Evolutionary conservation across 768 basidiomycete species (phyloP).

Genomic region (Lactarius sp.): DNA sequence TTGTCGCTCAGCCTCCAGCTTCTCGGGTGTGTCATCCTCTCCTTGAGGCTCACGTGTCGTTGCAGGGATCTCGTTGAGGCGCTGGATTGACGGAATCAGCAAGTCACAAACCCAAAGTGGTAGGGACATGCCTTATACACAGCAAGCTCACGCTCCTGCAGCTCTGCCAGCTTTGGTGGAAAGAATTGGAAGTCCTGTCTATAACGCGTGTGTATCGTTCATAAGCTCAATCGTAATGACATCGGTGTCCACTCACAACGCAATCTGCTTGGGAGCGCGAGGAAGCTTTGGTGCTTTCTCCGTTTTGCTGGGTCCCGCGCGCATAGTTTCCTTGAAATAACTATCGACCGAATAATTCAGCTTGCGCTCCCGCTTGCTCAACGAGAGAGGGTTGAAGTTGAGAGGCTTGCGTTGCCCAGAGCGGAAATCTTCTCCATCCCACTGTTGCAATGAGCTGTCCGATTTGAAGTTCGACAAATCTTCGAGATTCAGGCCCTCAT

Average conservation of each 20-base stretch:
- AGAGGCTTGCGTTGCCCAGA: conserved; percentile 65
- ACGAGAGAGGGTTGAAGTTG: conserved; percentile 72
- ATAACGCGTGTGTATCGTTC: not conserved
- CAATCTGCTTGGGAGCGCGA: conserved; percentile 82
- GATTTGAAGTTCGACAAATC: conserved; percentile 97
- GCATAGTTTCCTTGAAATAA: conserved; percentile 91
- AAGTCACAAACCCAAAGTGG: not conserved
- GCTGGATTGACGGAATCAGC: conserved; percentile 35
- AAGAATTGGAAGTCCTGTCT: conserved; percentile 98
- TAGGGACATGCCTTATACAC: conserved; percentile 58
- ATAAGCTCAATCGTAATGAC: not conserved
- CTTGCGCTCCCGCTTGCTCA: conserved; percentile 92
- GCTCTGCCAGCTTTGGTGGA: conserved; percentile 66
- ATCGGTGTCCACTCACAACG: conserved; percentile 48
- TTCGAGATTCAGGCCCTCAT: conserved; percentile 88
- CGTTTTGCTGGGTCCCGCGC: conserved; percentile 68
- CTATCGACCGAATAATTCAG: conserved; percentile 91
- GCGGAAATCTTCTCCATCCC: conserved; percentile 94
- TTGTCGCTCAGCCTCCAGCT: conserved; percentile 72
- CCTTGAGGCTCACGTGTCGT: conserved; percentile 60
- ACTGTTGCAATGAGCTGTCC: conserved; percentile 84
- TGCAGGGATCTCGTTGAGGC: conserved; percentile 61
- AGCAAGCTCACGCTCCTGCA: conserved; percentile 85
- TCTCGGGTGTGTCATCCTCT: conserved; percentile 75
- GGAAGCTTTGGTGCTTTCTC: conserved; percentile 82